These are phyloP conservation scores for Cladophialophora exuberans DNA, from an alignment of 2,329 filamentous ascomycete genomes.

Conservation along the genomic window DNA sequence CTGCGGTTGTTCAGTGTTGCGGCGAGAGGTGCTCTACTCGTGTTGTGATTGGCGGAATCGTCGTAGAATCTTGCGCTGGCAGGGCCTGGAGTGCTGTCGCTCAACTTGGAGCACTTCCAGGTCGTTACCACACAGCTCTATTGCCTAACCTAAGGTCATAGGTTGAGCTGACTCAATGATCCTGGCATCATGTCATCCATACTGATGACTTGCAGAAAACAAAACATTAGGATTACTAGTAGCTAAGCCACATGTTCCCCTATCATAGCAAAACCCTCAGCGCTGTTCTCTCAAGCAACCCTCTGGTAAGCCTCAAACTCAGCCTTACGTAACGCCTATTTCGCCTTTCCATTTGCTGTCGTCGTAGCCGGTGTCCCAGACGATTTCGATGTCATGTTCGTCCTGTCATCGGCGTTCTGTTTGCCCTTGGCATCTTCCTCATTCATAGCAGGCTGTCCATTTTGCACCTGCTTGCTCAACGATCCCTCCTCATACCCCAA, in stretches of 20 bases:
- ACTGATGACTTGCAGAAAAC: no score
- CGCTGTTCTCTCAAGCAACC: no score
- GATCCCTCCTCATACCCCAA: slow-evolving; percentile 78
- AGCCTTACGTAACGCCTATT: slow-evolving; percentile 2
- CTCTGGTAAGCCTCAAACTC: background rate
- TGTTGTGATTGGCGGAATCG: background rate
- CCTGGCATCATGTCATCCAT: no score
- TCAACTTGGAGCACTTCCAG: no score
- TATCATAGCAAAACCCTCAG: background rate
- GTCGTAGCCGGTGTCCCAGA: background rate
- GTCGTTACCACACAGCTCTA: no score
- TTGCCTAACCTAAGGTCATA: no score
- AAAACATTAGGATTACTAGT: no score
- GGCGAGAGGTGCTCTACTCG: background rate
- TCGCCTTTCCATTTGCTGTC: slow-evolving; percentile 15
- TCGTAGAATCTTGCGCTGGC: no score
- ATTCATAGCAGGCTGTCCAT: background rate
- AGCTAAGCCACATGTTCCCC: background rate
- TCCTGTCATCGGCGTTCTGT: slow-evolving; percentile 16
- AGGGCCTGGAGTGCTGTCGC: no score
- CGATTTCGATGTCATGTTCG: background rate
- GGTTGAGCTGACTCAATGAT: no score
- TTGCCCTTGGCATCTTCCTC: slow-evolving; percentile 17
- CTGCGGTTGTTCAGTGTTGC: background rate
- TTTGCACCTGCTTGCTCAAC: slow-evolving; percentile 43